Percentiles rank a stretch among this genome's conserved stretches.
phyloP scores from a whole-genome alignment of 2,329 filamentous ascomycete species.

The Aspergillus fructus region DNA sequence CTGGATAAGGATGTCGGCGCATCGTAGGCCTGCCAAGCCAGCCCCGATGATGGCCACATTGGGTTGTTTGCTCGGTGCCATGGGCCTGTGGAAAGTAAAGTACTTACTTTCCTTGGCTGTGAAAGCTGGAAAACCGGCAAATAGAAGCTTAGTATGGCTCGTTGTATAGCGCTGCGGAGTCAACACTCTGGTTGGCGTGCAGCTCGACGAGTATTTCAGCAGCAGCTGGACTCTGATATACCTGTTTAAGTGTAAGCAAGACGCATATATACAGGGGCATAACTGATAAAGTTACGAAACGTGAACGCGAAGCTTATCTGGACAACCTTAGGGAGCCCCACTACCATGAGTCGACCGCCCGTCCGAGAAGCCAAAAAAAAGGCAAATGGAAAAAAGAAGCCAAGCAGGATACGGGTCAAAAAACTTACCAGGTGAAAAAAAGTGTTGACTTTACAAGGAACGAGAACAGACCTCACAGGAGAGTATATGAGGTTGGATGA shows the following conservation, averaged over 20 bases:
- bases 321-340: neutral
- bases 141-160: neutral
- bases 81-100: neutral
- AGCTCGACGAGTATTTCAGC: neutral
- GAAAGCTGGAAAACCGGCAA: neutral
- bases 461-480: neutral
- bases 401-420: neutral
- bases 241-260: neutral
- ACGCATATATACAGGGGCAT: neutral
- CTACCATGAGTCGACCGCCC: neutral
- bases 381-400: neutral
- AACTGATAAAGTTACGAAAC: neutral
- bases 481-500: neutral
- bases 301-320: neutral
- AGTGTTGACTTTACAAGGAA: neutral
- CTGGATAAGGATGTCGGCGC: slow-evolving; percentile 57
- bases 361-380: neutral
- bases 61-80: slow-evolving; percentile 38
- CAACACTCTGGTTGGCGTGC: neutral
- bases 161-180: neutral
- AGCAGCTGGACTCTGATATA: rapidly evolving
- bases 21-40: slow-evolving; percentile 60
- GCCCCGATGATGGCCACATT: slow-evolving; percentile 61
- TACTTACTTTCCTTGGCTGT: neutral
- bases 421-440: neutral